A percentile compares a stretch with the other conserved stretches of the same genome.
These are phyloP conservation scores for Massarina eburnea DNA, from an alignment of 2,329 filamentous ascomycete species.

Conservation along the genomic window DNA sequence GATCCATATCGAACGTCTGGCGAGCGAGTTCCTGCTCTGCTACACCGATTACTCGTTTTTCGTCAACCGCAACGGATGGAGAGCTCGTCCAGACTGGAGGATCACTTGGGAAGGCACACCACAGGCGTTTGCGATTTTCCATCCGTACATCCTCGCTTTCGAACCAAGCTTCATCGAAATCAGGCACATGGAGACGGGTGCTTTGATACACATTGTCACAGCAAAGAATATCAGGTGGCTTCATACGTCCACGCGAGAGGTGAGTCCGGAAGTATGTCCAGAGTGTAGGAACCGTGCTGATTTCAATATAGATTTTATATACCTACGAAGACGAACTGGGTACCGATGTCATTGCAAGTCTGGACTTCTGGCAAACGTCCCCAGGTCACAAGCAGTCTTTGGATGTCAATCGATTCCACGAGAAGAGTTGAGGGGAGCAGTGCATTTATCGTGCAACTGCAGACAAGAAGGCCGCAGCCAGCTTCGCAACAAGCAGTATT, in stretches of 20 bases:
- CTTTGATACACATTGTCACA: constrained; percentile 89
- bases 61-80: constrained; percentile 97
- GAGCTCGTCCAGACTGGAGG: constrained; percentile 91
- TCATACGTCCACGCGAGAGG: constrained; percentile 95
- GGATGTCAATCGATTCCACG: constrained; percentile 26
- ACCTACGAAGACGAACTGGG: constrained; percentile 95
- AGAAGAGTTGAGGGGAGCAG: constrained; percentile 24
- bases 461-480: neutral
- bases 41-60: constrained; percentile 99
- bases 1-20: constrained; percentile 95
- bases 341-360: constrained; percentile 87
- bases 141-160: constrained; percentile 96
- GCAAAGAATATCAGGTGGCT: constrained; percentile 97
- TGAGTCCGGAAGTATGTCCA: constrained; percentile 44
- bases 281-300: constrained; percentile 13
- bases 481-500: neutral
- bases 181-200: constrained; percentile 89
- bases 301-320: constrained; percentile 75
- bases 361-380: constrained; percentile 82
- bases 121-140: constrained; percentile 88
- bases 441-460: neutral
- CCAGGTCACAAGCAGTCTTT: constrained; percentile 29
- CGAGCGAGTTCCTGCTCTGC: constrained; percentile 95
- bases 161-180: constrained; percentile 98
- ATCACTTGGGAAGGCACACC: constrained; percentile 97